Evolutionary conservation across 1,284 basidiomycete species (phyloP).

Genomic region (Leccinum laetum): DNA sequence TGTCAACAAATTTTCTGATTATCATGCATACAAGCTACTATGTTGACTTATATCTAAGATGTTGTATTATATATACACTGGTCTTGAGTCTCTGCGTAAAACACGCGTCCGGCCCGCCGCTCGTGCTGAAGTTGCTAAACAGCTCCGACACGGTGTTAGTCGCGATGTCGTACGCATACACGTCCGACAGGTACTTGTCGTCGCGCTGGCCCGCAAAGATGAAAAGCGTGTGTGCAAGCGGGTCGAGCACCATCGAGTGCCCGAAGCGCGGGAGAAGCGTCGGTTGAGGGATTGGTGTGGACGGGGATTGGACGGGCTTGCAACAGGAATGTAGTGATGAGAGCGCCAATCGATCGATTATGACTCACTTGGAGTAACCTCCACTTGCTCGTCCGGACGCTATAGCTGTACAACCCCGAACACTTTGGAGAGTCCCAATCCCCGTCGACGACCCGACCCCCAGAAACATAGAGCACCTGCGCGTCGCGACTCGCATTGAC

Average conservation of each 20-base stretch:
- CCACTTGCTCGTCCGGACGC: constrained; percentile 64
- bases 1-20: not conserved
- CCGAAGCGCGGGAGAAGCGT: constrained; percentile 62
- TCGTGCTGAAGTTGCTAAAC: constrained; percentile 54
- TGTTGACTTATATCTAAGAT: not conserved
- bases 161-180: constrained; percentile 69
- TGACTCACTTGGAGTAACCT: constrained; percentile 56
- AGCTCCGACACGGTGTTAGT: constrained; percentile 61
- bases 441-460: constrained; percentile 71
- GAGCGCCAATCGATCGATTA: not conserved
- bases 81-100: constrained; percentile 51
- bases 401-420: constrained; percentile 71
- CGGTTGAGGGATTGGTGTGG: constrained; percentile 29
- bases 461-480: constrained; percentile 77
- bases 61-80: not conserved
- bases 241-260: constrained; percentile 78
- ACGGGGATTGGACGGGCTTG: constrained; percentile 35
- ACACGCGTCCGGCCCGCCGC: constrained; percentile 64
- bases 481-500: constrained; percentile 36
- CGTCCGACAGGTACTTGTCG: constrained; percentile 61
- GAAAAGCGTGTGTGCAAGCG: constrained; percentile 53
- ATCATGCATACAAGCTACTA: not conserved
- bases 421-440: constrained; percentile 58
- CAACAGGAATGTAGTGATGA: not conserved
- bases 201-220: constrained; percentile 73